phyloP scores from a whole-genome alignment of 768 basidiomycete species.

The Suillus sp. region DNA sequence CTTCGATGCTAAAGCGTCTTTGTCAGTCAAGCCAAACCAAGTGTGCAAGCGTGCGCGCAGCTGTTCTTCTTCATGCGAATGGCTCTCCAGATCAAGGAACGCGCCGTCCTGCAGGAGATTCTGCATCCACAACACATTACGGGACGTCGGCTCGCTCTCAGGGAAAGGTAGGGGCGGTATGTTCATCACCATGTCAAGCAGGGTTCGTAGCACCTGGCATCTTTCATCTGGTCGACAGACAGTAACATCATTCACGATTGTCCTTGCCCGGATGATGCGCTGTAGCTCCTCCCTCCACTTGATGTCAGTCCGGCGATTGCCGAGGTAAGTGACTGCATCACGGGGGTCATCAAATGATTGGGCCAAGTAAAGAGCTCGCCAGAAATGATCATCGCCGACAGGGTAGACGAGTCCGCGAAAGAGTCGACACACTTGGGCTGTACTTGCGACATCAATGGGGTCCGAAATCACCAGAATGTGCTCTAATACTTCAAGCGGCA shows the following conservation, averaged over 20 bases:
- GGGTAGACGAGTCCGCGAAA: conserved; percentile 49
- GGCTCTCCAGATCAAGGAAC: conserved; percentile 43
- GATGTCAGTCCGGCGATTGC: conserved; percentile 29
- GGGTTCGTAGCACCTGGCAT: conserved; percentile 44
- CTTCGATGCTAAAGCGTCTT: conserved; percentile 38
- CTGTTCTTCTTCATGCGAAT: conserved; percentile 41
- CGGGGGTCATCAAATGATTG: conserved; percentile 68
- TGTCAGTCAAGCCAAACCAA: conserved; percentile 54
- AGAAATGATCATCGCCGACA: conserved; percentile 49
- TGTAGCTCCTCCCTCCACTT: conserved; percentile 61
- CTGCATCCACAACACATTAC: conserved; percentile 55
- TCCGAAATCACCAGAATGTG: conserved; percentile 57
- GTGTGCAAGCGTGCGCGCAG: conserved; percentile 56
- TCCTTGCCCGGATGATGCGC: conserved; percentile 54
- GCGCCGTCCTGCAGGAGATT: conserved; percentile 43
- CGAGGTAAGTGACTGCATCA: conserved; percentile 42
- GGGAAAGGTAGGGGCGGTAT: conserved; percentile 39
- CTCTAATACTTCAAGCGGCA: conserved; percentile 65
- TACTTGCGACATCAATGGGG: conserved; percentile 57
- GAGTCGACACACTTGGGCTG: conserved; percentile 52
- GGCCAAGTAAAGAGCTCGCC: conserved; percentile 66
- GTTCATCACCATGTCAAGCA: conserved; percentile 50
- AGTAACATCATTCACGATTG: conserved; percentile 40
- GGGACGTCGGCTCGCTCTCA: conserved; percentile 39
- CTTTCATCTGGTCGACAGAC: conserved; percentile 47